Conservation (phyloP, 257 asterid genomes). For the Nicotiana attenuata region DNA sequence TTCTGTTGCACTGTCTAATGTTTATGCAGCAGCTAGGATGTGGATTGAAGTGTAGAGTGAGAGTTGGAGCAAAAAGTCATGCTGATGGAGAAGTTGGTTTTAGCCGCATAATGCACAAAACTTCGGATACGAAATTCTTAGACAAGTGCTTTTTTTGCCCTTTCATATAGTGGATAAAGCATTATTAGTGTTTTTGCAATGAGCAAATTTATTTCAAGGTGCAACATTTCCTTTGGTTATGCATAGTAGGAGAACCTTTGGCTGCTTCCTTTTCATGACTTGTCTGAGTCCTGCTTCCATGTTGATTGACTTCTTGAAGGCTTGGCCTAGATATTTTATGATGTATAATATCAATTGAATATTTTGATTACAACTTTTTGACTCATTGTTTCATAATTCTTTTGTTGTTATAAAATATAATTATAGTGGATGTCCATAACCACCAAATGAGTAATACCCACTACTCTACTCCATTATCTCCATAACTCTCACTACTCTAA, state of each 20-base stretch:
- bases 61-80: slow-evolving; percentile 17
- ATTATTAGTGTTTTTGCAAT: background rate
- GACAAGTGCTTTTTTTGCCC: background rate
- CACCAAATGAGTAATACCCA: too few relatives aligned
- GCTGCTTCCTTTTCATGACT: background rate
- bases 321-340: too few relatives aligned
- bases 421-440: too few relatives aligned
- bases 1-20: slow-evolving; percentile 30
- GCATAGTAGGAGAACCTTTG: background rate
- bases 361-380: too few relatives aligned
- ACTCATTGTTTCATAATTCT: too few relatives aligned
- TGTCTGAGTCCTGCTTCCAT: too few relatives aligned
- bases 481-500: too few relatives aligned
- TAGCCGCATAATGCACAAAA: slow-evolving; percentile 25
- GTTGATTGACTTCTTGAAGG: too few relatives aligned
- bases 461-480: too few relatives aligned
- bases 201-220: background rate
- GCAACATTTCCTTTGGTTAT: background rate
- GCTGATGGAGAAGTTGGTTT: slow-evolving; percentile 29
- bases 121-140: background rate
- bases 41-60: slow-evolving; percentile 39
- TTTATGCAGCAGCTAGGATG: slow-evolving; percentile 36
- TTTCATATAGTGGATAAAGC: background rate
- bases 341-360: too few relatives aligned
- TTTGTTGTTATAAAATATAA: too few relatives aligned